Conservation (phyloP, 495 filamentous ascomycete genomes). For the Trichoderma gamsii region DNA sequence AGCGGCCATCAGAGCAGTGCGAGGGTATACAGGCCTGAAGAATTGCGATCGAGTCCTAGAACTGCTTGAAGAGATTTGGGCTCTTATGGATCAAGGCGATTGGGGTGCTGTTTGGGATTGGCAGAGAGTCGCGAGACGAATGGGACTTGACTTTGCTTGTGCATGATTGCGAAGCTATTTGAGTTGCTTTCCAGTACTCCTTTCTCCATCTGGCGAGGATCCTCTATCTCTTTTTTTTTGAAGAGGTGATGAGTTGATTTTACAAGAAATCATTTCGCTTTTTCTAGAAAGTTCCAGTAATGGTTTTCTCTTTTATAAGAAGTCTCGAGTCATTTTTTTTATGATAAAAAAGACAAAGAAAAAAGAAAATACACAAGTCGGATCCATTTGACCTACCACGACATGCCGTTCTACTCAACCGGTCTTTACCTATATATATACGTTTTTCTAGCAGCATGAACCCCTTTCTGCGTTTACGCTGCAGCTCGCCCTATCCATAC, state of each 20-base stretch:
- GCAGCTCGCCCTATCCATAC: not conserved
- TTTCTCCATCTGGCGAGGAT: not conserved
- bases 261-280: not conserved
- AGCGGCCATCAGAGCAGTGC: conserved; percentile 60
- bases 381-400: not conserved
- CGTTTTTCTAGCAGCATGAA: not conserved
- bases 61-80: conserved; percentile 77
- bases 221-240: not conserved
- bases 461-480: not conserved
- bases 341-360: not conserved
- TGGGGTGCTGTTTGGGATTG: conserved; percentile 82
- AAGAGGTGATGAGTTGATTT: not conserved
- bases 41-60: conserved; percentile 72
- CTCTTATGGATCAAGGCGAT: conserved; percentile 67
- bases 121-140: conserved; percentile 69
- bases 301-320: not conserved
- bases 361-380: not conserved
- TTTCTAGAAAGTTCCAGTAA: conserved; percentile 6
- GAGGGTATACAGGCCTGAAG: conserved; percentile 70
- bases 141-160: conserved; percentile 75
- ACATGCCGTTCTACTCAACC: not conserved
- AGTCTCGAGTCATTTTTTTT: not conserved
- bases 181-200: not conserved
- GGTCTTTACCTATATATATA: not conserved
- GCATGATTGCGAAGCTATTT: conserved; percentile 23